Evolutionary conservation across 2,329 filamentous ascomycete species (phyloP).

Genomic region (Verticillium tricorpus): DNA sequence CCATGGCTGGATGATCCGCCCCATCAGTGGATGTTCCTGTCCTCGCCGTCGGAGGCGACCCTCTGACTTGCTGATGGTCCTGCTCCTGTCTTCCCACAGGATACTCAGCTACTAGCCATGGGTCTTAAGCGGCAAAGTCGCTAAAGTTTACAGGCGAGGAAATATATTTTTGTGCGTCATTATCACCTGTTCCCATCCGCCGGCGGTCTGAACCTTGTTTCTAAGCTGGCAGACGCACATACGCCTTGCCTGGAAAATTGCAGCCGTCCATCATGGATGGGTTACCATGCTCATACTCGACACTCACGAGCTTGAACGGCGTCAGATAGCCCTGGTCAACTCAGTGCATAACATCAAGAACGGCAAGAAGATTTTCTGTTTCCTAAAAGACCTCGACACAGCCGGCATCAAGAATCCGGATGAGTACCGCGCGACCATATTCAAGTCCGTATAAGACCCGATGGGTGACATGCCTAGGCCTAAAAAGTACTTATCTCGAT

Average conservation of each 20-base stretch:
- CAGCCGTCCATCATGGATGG: slow-evolving; percentile 26
- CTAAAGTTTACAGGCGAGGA: slow-evolving; percentile 27
- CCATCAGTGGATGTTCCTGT: slow-evolving; percentile 21
- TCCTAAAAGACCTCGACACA: slow-evolving; percentile 32
- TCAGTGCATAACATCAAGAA: slow-evolving; percentile 38
- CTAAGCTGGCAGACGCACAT: slow-evolving; percentile 24
- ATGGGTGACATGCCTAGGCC: slow-evolving; percentile 7
- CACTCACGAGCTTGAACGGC: slow-evolving; percentile 31
- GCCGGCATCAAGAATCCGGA: slow-evolving; percentile 22
- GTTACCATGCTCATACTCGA: slow-evolving; percentile 24
- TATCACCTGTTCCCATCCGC: slow-evolving; percentile 26
- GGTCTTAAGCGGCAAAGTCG: slow-evolving; percentile 35
- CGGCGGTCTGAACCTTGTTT: slow-evolving; percentile 26
- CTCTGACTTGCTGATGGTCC: slow-evolving; percentile 27
- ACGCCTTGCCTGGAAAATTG: slow-evolving; percentile 31
- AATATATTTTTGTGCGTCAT: slow-evolving; percentile 31
- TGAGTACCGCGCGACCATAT: slow-evolving; percentile 23
- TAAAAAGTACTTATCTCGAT: slow-evolving; percentile 19
- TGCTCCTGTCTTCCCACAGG: slow-evolving; percentile 18
- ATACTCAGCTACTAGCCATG: slow-evolving; percentile 34
- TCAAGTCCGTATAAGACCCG: slow-evolving; percentile 21
- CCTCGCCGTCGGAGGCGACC: slow-evolving; percentile 30
- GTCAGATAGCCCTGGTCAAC: slow-evolving; percentile 32
- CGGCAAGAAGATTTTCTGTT: slow-evolving; percentile 33
- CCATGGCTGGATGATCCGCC: neutral